Conservation (phyloP, 768 basidiomycete species). For the Rhodosporidiobolus sp. region DNA sequence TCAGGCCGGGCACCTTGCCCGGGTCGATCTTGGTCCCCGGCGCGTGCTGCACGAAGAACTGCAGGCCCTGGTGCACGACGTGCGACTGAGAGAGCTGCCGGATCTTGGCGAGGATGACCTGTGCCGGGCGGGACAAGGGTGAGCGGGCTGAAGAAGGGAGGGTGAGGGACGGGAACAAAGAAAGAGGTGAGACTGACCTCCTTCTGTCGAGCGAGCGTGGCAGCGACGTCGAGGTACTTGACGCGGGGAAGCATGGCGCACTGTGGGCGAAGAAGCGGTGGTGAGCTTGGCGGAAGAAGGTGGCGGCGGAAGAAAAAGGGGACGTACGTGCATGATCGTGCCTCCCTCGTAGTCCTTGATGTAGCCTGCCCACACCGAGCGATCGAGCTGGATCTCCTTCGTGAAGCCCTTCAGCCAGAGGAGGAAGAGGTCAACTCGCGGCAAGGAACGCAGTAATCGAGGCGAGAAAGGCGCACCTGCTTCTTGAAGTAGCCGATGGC, state of each 20-base stretch:
- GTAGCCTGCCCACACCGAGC: slow-evolving; percentile 93
- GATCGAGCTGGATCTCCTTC: slow-evolving; percentile 89
- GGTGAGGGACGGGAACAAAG: background rate
- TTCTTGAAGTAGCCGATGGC: slow-evolving; percentile 99
- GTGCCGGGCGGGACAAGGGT: too few species aligned
- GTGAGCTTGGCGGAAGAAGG: background rate
- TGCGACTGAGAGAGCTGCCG: slow-evolving; percentile 81
- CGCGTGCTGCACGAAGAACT: slow-evolving; percentile 44
- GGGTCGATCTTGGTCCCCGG: slow-evolving; percentile 56
- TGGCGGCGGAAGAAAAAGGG: background rate
- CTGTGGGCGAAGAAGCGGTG: slow-evolving; percentile 37
- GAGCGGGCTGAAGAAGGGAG: too few species aligned
- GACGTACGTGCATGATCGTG: slow-evolving; percentile 81
- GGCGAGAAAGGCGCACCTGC: slow-evolving; percentile 54
- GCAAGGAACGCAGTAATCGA: too few species aligned
- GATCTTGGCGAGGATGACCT: slow-evolving; percentile 82
- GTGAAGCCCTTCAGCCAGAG: slow-evolving; percentile 65
- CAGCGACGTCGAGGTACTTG: slow-evolving; percentile 77
- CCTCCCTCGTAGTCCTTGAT: slow-evolving; percentile 99
- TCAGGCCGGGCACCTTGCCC: slow-evolving; percentile 79
- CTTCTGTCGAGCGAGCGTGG: slow-evolving; percentile 73
- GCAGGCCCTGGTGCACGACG: slow-evolving; percentile 73
- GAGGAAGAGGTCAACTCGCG: too few species aligned
- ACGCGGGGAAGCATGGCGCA: slow-evolving; percentile 92
- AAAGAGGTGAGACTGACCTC: slow-evolving; percentile 53